phyloP scores from a whole-genome alignment of 495 filamentous ascomycete species.

The Aspergillus wentii region DNA sequence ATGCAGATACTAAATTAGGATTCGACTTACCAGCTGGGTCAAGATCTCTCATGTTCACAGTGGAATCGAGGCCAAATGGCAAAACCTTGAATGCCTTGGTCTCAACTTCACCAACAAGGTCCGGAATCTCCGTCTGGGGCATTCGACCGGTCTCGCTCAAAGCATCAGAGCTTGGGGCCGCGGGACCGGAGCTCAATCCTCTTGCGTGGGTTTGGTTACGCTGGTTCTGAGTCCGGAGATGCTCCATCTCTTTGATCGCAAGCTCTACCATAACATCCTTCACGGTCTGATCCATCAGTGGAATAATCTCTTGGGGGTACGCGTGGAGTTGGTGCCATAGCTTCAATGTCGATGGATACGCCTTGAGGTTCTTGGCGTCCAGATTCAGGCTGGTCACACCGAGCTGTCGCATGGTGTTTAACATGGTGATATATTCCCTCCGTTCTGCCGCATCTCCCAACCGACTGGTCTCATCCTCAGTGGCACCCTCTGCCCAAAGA shows the following conservation, averaged over 20 bases:
- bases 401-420: conserved; percentile 85
- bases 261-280: conserved; percentile 93
- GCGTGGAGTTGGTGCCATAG: conserved; percentile 91
- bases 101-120: conserved; percentile 60
- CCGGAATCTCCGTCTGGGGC: conserved; percentile 44
- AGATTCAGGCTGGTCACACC: conserved; percentile 81
- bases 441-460: conserved; percentile 55
- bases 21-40: conserved; percentile 68
- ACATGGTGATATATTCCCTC: conserved; percentile 77
- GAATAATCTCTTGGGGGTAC: conserved; percentile 93
- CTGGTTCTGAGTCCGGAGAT: conserved; percentile 55
- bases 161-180: conserved; percentile 69
- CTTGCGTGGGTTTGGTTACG: conserved; percentile 36
- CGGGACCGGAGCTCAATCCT: conserved; percentile 65
- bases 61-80: conserved; percentile 82
- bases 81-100: conserved; percentile 77
- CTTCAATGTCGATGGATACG: conserved; percentile 87
- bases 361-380: conserved; percentile 82
- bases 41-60: conserved; percentile 89
- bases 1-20: neutral
- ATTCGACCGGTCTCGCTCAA: conserved; percentile 36
- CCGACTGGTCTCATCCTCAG: conserved; percentile 64
- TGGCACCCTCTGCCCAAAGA: conserved; percentile 78
- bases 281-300: conserved; percentile 89
- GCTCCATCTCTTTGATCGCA: conserved; percentile 74